Evolutionary conservation across 1,139 yeast species (phyloP).

Genomic region (Hyphopichia wangnamkhiaoensis): DNA sequence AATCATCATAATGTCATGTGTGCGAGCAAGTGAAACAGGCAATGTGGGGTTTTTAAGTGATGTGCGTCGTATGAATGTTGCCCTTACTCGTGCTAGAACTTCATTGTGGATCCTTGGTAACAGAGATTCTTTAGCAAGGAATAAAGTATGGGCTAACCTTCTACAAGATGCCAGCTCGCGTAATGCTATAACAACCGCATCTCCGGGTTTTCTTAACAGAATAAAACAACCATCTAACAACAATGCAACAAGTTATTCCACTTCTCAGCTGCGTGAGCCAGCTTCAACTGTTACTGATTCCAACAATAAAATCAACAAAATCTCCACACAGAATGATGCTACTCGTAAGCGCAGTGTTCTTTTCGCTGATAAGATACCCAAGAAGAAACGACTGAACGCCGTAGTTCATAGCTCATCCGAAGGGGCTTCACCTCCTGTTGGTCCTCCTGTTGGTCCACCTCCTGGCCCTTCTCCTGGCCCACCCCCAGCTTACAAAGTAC

Average conservation of each 20-base stretch:
- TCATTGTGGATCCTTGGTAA: conserved; percentile 94
- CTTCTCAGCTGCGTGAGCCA: no score
- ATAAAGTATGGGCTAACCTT: conserved; percentile 69
- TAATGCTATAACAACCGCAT: conserved; percentile 31
- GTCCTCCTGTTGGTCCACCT: background rate
- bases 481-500: background rate
- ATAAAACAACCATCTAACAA: background rate
- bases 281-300: no score
- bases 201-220: conserved; percentile 36
- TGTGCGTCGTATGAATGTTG: conserved; percentile 93
- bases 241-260: background rate
- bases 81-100: conserved; percentile 88
- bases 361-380: background rate
- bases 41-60: conserved; percentile 90
- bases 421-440: background rate
- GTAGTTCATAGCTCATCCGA: no score
- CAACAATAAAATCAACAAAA: no score
- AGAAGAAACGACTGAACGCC: background rate
- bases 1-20: conserved; percentile 90
- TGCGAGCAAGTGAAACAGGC: conserved; percentile 69
- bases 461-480: background rate
- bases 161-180: conserved; percentile 63
- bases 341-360: background rate
- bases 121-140: conserved; percentile 57
- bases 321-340: no score